Evolutionary conservation across 305 asterid genomes (phyloP).

Genomic region (Withania somnifera): DNA sequence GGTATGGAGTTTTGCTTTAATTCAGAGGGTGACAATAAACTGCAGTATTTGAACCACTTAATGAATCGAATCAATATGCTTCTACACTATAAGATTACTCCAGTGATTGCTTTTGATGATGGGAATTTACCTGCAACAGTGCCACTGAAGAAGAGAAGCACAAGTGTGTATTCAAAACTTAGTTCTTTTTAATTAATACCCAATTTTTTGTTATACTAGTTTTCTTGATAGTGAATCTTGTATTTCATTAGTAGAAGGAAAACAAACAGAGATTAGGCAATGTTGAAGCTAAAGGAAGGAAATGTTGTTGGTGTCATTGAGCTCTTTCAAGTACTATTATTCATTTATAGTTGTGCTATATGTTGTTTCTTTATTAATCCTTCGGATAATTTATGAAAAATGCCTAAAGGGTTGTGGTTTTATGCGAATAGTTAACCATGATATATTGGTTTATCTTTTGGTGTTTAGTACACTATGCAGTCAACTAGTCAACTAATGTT

Average conservation of each 20-base stretch:
- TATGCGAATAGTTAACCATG: neutral
- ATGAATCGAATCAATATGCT: constrained; percentile 70
- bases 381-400: neutral
- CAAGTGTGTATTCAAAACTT: constrained; percentile 58
- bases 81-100: constrained; percentile 50
- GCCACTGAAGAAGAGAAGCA: constrained; percentile 59
- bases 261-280: constrained; percentile 51
- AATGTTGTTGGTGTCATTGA: constrained; percentile 50
- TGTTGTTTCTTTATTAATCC: neutral
- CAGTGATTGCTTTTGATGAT: constrained; percentile 70
- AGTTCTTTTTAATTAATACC: too few relatives aligned
- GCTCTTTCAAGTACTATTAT: constrained; percentile 47
- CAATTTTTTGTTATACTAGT: too few relatives aligned
- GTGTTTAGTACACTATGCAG: neutral
- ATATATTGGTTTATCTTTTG: neutral
- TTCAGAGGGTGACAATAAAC: constrained; percentile 56
- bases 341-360: neutral
- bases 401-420: neutral
- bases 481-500: neutral
- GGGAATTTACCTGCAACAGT: constrained; percentile 52
- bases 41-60: constrained; percentile 47
- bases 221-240: neutral
- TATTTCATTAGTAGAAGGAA: constrained; percentile 44
- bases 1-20: constrained; percentile 62
- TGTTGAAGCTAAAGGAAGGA: constrained; percentile 63